Percentiles rank a stretch among this genome's conserved stretches.
Conservation (phyloP, 2,329 filamentous ascomycete genomes). For the Epichloe gansuensis region DNA sequence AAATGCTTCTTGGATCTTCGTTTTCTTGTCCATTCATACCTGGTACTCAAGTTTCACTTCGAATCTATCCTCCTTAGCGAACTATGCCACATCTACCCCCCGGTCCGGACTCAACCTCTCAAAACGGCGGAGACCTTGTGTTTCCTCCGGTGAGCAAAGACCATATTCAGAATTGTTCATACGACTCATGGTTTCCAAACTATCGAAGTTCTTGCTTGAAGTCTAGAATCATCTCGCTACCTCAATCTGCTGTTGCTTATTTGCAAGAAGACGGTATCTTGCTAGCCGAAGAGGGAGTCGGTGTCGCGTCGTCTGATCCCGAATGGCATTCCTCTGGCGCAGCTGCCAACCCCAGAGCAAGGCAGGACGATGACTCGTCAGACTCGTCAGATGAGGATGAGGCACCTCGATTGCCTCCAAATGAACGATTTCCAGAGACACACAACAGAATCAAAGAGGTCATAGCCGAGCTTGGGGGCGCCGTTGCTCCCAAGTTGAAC, state of each 20-base stretch:
- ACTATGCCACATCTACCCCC: conserved; percentile 24
- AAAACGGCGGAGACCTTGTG: conserved; percentile 28
- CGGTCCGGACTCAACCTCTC: conserved; percentile 4
- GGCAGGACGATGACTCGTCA: conserved; percentile 30
- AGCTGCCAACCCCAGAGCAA: conserved; percentile 9
- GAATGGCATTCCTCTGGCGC: conserved; percentile 29
- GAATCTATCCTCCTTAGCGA: neutral
- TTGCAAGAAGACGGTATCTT: conserved; percentile 87
- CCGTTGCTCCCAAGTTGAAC: conserved; percentile 85
- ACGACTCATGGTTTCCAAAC: conserved; percentile 80
- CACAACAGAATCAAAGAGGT: conserved; percentile 65
- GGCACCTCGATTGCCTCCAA: conserved; percentile 29
- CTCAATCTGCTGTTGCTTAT: conserved; percentile 66
- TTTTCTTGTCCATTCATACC: neutral
- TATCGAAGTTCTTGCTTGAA: conserved; percentile 75
- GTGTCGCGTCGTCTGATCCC: conserved; percentile 43
- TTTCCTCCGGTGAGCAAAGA: conserved; percentile 77
- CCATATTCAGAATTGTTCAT: conserved; percentile 90
- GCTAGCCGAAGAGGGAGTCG: conserved; percentile 55
- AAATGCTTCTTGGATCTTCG: neutral
- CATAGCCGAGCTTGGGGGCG: conserved; percentile 71
- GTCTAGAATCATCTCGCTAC: conserved; percentile 70
- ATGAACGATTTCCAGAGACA: conserved; percentile 52
- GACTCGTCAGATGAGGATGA: conserved; percentile 28
- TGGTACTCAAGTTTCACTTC: neutral